A percentile compares a stretch with the other conserved stretches of the same genome.
Evolutionary conservation across 768 basidiomycete species (phyloP).

Genomic region (Mycena rosella): DNA sequence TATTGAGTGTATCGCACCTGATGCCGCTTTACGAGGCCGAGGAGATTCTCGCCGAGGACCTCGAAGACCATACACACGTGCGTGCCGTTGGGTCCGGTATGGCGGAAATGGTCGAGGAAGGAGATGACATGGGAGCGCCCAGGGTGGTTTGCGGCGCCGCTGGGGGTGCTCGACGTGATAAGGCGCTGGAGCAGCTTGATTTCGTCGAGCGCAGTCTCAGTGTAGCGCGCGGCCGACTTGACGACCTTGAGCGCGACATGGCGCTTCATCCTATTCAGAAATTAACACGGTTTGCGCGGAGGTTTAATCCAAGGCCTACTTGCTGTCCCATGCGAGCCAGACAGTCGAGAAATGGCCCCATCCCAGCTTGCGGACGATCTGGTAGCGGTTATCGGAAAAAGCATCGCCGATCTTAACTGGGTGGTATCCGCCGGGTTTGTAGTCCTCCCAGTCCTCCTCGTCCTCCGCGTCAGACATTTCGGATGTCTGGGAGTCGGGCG

Average conservation of each 20-base stretch:
- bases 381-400: slow-evolving; percentile 89
- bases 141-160: slow-evolving; percentile 74
- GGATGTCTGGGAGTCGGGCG: slow-evolving; percentile 27
- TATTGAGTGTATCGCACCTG: slow-evolving; percentile 44
- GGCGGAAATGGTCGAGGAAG: slow-evolving; percentile 97
- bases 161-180: slow-evolving; percentile 83
- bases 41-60: slow-evolving; percentile 95
- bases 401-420: slow-evolving; percentile 95
- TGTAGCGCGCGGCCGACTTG: slow-evolving; percentile 96
- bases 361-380: slow-evolving; percentile 94
- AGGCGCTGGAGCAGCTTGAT: slow-evolving; percentile 97
- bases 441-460: slow-evolving; percentile 95
- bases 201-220: slow-evolving; percentile 98
- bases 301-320: slow-evolving; percentile 59
- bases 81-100: slow-evolving; percentile 95
- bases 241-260: slow-evolving; percentile 99
- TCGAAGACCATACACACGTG: slow-evolving; percentile 99
- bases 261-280: slow-evolving; percentile 78
- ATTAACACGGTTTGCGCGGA: slow-evolving; percentile 35
- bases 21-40: slow-evolving; percentile 97
- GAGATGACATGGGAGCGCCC: slow-evolving; percentile 96
- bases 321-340: slow-evolving; percentile 88
- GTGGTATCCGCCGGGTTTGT: slow-evolving; percentile 85
- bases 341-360: slow-evolving; percentile 97
- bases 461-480: slow-evolving; percentile 62